These are phyloP conservation scores for Candida freyschussii DNA, from an alignment of 1,139 yeast species.

Conservation along the genomic window DNA sequence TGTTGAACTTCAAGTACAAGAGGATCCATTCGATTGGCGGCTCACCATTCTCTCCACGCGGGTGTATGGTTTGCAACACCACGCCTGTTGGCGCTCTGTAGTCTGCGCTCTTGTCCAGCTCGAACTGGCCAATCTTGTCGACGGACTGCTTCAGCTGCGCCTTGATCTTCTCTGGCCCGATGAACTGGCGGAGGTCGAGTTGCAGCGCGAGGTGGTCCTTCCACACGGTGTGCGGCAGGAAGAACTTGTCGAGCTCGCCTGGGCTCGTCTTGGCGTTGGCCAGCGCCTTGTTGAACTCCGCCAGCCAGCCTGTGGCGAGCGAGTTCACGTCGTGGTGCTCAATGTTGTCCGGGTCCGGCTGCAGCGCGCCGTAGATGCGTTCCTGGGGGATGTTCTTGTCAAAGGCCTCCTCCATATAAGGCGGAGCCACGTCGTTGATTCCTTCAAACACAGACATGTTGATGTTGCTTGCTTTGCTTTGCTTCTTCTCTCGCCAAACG, in stretches of 20 bases:
- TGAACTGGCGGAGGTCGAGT: conserved; percentile 31
- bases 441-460: conserved; percentile 22
- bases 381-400: conserved; percentile 29
- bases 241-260: conserved; percentile 22
- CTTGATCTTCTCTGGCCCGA: conserved; percentile 30
- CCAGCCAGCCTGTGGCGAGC: conserved; percentile 29
- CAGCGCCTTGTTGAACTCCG: conserved; percentile 27
- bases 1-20: conserved; percentile 30
- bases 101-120: conserved; percentile 29
- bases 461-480: too few relatives aligned
- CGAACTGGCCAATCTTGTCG: conserved; percentile 26
- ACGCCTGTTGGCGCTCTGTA: conserved; percentile 29
- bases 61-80: conserved; percentile 27
- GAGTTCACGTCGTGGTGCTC: conserved; percentile 24
- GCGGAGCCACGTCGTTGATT: conserved; percentile 28
- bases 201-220: conserved; percentile 33
- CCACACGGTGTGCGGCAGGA: conserved; percentile 33
- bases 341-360: conserved; percentile 28
- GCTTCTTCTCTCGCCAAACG: too few relatives aligned
- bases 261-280: conserved; percentile 9
- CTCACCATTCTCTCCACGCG: conserved; percentile 23
- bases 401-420: conserved; percentile 26
- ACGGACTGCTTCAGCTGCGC: conserved; percentile 11
- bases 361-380: conserved; percentile 28
- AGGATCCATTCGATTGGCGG: conserved; percentile 36